Conservation (phyloP, 1,284 basidiomycete species). For the Ceratobasidium sp. region DNA sequence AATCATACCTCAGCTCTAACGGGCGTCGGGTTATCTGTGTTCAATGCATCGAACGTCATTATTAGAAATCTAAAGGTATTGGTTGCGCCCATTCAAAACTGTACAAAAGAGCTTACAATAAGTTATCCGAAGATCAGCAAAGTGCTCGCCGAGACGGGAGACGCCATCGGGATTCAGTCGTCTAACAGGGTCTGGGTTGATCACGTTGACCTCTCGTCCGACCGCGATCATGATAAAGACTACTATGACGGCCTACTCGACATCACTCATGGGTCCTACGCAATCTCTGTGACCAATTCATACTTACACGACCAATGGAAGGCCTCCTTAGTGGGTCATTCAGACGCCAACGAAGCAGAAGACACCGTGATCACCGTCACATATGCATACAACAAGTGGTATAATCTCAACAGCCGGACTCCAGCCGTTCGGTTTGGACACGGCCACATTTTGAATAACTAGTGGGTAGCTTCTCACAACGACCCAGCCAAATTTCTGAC, state of each 20-base stretch:
- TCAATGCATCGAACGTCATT: slow-evolving; percentile 16
- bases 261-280: slow-evolving; percentile 38
- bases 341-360: slow-evolving; percentile 40
- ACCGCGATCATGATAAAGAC: slow-evolving; percentile 41
- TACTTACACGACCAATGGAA: slow-evolving; percentile 43
- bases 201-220: slow-evolving; percentile 46
- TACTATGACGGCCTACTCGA: slow-evolving; percentile 44
- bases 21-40: slow-evolving; percentile 28
- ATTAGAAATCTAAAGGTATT: slow-evolving; percentile 7
- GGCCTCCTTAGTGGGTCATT: slow-evolving; percentile 40
- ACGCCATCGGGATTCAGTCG: slow-evolving; percentile 38
- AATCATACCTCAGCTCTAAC: background rate
- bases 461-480: background rate
- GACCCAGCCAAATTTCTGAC: background rate
- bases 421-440: slow-evolving; percentile 53
- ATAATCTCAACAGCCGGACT: slow-evolving; percentile 48
- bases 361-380: slow-evolving; percentile 40
- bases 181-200: slow-evolving; percentile 41
- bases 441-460: slow-evolving; percentile 26
- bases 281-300: slow-evolving; percentile 27
- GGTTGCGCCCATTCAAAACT: background rate
- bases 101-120: too few species aligned
- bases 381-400: slow-evolving; percentile 40
- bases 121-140: background rate
- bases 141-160: slow-evolving; percentile 34